Base-by-base conservation (phyloP, 2,329 filamentous ascomycete species). In the Teratosphaeria viscida region DNA sequence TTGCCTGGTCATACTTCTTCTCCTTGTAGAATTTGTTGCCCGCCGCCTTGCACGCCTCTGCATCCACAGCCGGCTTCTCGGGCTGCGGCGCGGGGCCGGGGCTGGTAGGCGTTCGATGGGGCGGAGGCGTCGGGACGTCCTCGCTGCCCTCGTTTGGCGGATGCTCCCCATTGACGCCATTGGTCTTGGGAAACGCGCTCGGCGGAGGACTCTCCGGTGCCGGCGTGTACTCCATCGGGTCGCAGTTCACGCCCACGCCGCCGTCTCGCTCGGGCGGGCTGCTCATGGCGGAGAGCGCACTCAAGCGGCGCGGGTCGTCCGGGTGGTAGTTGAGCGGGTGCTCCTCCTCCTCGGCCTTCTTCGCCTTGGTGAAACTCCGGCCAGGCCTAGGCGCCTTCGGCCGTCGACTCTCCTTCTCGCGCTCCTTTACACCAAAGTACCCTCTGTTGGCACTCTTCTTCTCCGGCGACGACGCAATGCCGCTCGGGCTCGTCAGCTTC, bases 1-100 rank as follows among this genome's bases (percentile, higher is more conserved):
- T 92, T 27, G 94, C 92, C 71, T 88, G 87, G 62, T 81, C 78
- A 74, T 92, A 99, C 70, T 96, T 89, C 72, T 88, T 90, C 64
- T 92, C 89, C 79, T 96, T 97, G 83, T 96, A 99, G 71, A 90
- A 92, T 71, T 94, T 94, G 78, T 99, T 99, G 61, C 94, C 94
- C 2, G 89, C 85, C 67, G 89, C 84, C 80, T 99, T 99, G 82
- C 87, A 96, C 12, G 85, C 81, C 77, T 99, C 94, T 29, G 92
- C 90, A 71, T 96, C 90, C 58, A 92, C 88, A 52, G 77, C 75
- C 54, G 68, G 74, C 63, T 64, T 63, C 62, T 74, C 70, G 35
- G 62, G 62, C 55, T 57, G 65, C 39, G 78, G 74, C 55, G 77
- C 76, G 19, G 79, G 76, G 54, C 77, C 76, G n/a, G 79, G 76